Percentiles rank a stretch among this genome's conserved stretches.
Conservation (phyloP, 1,284 basidiomycete species). For the Pisolithus thermaeus region DNA sequence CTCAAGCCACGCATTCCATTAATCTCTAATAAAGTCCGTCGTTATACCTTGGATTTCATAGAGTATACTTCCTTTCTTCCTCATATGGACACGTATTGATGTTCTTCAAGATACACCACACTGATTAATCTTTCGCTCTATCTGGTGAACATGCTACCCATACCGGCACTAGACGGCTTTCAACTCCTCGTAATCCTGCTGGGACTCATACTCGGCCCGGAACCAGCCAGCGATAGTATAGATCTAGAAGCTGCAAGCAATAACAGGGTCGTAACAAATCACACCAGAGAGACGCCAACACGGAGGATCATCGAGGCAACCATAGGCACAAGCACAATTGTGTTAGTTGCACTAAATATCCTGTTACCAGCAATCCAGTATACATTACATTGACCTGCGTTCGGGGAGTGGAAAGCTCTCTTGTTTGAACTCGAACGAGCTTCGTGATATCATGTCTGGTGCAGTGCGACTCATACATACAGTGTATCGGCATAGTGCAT, state of each 20-base stretch:
- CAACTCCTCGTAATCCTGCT: slow-evolving; percentile 42
- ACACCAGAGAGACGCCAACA: not conserved
- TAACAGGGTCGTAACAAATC: not conserved
- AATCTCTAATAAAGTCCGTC: slow-evolving; percentile 42
- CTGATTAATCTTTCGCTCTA: slow-evolving; percentile 62
- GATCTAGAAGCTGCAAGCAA: not conserved
- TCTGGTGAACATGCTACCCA: slow-evolving; percentile 66
- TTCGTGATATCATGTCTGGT: slow-evolving; percentile 3
- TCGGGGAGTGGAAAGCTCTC: not conserved
- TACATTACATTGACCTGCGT: slow-evolving; percentile 11
- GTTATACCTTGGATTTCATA: slow-evolving; percentile 34
- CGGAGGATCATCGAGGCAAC: slow-evolving; percentile 15
- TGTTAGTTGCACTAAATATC: slow-evolving; percentile 20
- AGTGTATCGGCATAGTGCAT: slow-evolving; percentile 18
- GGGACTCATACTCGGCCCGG: slow-evolving; percentile 19
- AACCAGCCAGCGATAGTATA: not conserved
- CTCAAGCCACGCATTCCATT: slow-evolving; percentile 41
- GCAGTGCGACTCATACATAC: slow-evolving; percentile 13
- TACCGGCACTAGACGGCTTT: slow-evolving; percentile 58
- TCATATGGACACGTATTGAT: not conserved
- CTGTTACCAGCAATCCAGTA: slow-evolving; percentile 18
- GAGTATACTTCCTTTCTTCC: slow-evolving; percentile 34
- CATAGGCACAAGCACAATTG: slow-evolving; percentile 16
- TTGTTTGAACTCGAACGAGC: not conserved
- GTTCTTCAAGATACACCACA: slow-evolving; percentile 47